Evolutionary conservation across 1,139 yeast species (phyloP).

Genomic region (Yamadazyma atlantica): DNA sequence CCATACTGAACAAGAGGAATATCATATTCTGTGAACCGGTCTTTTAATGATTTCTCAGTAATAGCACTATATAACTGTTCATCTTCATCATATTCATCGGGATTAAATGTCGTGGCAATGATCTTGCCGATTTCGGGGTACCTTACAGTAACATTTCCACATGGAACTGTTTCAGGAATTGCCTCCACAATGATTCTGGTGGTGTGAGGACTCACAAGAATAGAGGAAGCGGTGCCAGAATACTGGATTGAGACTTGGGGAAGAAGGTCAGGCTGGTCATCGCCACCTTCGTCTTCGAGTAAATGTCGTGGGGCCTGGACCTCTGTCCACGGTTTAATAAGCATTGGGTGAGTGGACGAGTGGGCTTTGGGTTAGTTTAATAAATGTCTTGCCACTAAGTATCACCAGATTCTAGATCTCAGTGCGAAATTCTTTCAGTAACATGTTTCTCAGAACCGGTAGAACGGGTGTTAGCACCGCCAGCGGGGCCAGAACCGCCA

Average conservation of each 20-base stretch:
- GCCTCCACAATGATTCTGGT: constrained; percentile 24
- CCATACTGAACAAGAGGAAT: constrained; percentile 25
- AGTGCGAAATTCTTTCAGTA: too few relatives aligned
- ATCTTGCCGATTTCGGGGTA: constrained; percentile 19
- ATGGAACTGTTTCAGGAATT: constrained; percentile 15
- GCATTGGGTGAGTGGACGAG: constrained; percentile 14
- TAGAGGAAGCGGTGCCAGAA: constrained; percentile 12
- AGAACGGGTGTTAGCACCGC: neutral
- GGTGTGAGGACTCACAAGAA: constrained; percentile 30
- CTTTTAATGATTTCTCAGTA: constrained; percentile 19
- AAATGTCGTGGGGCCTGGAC: constrained; percentile 54
- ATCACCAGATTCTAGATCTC: too few relatives aligned
- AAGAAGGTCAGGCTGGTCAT: constrained; percentile 16
- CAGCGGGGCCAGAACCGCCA: neutral
- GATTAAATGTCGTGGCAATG: constrained; percentile 7
- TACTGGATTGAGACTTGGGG: constrained; percentile 17
- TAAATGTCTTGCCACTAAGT: too few relatives aligned
- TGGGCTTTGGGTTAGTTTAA: too few relatives aligned
- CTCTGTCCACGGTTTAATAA: constrained; percentile 61
- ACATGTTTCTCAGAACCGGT: too few relatives aligned
- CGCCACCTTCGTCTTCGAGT: constrained; percentile 45
- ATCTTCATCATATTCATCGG: constrained; percentile 50
- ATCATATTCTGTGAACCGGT: constrained; percentile 22
- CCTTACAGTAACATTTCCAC: constrained; percentile 24
- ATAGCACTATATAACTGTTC: constrained; percentile 51